Conservation (phyloP, 768 basidiomycete species). For the Panaeolus cyanescens region DNA sequence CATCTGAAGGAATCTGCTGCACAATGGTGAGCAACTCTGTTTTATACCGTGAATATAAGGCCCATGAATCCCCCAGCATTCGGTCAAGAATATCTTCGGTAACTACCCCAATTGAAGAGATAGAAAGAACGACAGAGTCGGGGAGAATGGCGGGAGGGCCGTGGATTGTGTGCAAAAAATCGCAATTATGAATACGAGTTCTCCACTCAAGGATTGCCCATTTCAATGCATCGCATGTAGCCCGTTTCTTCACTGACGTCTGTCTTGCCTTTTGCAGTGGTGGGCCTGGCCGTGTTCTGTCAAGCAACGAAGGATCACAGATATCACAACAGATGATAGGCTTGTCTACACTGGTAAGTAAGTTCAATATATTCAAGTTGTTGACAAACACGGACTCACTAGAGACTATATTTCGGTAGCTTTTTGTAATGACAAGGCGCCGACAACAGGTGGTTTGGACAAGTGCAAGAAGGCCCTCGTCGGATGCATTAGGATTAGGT, state of each 20-base stretch:
- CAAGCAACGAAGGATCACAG: neutral
- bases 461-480: constrained; percentile 29
- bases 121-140: neutral
- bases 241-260: neutral
- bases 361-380: no score
- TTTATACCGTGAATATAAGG: no score
- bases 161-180: neutral
- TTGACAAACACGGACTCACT: neutral
- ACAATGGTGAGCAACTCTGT: no score
- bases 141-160: neutral
- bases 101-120: neutral
- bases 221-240: neutral
- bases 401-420: neutral
- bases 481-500: constrained; percentile 9
- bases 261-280: neutral
- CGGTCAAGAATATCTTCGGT: neutral
- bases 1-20: no score
- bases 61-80: no score
- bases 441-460: constrained; percentile 29
- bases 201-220: neutral
- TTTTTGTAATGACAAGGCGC: constrained; percentile 4
- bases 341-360: no score
- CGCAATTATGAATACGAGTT: neutral
- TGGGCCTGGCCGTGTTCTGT: neutral
- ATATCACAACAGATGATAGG: neutral